Evolutionary conservation across 192 early-diverging fungal species (phyloP).

Genomic region (Entomortierella beljakovae): DNA sequence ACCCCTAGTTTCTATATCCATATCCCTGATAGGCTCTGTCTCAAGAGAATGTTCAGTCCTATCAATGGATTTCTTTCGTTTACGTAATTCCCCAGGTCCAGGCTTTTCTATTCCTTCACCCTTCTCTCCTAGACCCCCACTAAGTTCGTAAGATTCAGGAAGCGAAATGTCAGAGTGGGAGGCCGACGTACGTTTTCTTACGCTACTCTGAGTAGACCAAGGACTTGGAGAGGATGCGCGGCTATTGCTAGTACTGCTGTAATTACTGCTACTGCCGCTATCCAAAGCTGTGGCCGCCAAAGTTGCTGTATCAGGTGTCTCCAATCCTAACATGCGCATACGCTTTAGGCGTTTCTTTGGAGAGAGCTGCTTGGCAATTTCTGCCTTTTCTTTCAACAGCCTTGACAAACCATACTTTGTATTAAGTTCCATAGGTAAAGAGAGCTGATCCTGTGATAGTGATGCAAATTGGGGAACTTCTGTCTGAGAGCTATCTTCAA

Average conservation of each 20-base stretch:
- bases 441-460: slow-evolving; percentile 31
- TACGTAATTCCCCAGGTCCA: background rate
- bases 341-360: slow-evolving; percentile 11
- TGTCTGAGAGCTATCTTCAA: slow-evolving; percentile 21
- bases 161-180: slow-evolving; percentile 4
- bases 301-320: background rate
- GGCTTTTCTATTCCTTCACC: no score
- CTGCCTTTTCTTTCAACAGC: slow-evolving; percentile 22
- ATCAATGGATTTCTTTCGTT: slow-evolving; percentile 8
- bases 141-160: background rate
- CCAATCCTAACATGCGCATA: background rate
- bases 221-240: background rate
- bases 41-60: slow-evolving; percentile 12
- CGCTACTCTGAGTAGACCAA: background rate
- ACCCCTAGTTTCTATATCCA: background rate
- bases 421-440: slow-evolving; percentile 20
- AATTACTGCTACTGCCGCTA: background rate
- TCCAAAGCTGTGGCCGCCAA: background rate
- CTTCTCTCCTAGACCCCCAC: background rate
- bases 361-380: background rate
- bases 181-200: background rate
- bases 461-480: slow-evolving; percentile 26
- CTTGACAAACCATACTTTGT: background rate
- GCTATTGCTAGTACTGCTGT: background rate
- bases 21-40: slow-evolving; percentile 2